phyloP scores from a whole-genome alignment of 805 yeast species.

The Candida koratica region DNA sequence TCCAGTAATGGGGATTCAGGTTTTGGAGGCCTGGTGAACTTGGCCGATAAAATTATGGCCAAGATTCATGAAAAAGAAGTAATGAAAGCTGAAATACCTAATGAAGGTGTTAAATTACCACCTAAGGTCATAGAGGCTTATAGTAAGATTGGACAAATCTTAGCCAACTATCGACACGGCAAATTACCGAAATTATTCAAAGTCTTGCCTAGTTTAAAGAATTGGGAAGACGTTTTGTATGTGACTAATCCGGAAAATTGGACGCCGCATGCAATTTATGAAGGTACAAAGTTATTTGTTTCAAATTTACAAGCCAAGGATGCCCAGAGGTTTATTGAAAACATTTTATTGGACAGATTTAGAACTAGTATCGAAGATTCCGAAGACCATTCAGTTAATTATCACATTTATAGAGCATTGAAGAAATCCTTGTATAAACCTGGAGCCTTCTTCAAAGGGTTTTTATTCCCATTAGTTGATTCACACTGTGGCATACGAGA shows the following conservation, averaged over 20 bases:
- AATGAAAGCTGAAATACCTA: conserved; percentile 30
- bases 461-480: conserved; percentile 85
- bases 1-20: conserved; percentile 24
- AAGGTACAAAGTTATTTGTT: conserved; percentile 91
- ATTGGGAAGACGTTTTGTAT: conserved; percentile 93
- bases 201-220: conserved; percentile 84
- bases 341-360: conserved; percentile 67
- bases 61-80: conserved; percentile 73
- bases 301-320: conserved; percentile 84
- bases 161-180: conserved; percentile 90
- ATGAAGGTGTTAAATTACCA: conserved; percentile 81
- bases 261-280: conserved; percentile 94
- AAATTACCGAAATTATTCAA: conserved; percentile 95
- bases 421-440: conserved; percentile 95
- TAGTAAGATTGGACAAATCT: conserved; percentile 81
- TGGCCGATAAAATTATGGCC: conserved; percentile 93
- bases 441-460: conserved; percentile 95
- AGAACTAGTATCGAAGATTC: conserved; percentile 66
- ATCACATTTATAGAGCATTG: conserved; percentile 87
- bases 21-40: conserved; percentile 48
- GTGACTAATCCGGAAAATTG: conserved; percentile 90
- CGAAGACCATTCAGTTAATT: conserved; percentile 77
- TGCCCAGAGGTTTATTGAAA: conserved; percentile 76
- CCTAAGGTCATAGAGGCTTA: conserved; percentile 96
- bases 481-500: conserved; percentile 88